Evolutionary conservation across 1,284 basidiomycete species (phyloP), one percentile per base, ranked within the genome.

Genomic region (Anthracocystis walkeri): DNA sequence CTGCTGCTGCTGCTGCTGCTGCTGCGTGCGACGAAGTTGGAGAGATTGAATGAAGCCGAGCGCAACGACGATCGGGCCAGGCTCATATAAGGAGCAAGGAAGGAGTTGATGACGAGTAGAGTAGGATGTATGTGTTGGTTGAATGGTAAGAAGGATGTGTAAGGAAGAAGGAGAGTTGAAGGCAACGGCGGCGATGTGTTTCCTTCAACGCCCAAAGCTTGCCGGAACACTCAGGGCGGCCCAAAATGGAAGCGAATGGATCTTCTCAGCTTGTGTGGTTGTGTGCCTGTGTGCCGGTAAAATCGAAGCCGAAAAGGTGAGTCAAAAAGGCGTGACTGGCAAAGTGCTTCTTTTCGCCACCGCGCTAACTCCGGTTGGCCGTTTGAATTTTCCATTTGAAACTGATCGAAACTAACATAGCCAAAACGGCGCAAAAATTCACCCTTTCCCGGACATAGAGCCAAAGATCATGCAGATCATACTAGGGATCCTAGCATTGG

Each of bases 21-120:
- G 16, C 42, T 55, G 66, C 45, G 38, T 55, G 58, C 45, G 20
- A 51, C 23, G 33, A 51, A n/a, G 38, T 25, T 50, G 21, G 51
- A 10, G 29, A 60, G 49, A 16, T 23, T 61, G 58, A 65, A 56
- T 58, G 60, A 58, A 45, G 65, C 45, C 61, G 65, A 68, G n/a
- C 71, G 62, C 27, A 71, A 55, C 55, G 63, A 62, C 31, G 63
- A 71, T 61, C 68, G 62, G 46, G 58, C 63, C 52, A 65, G 48
- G 70, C 70, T 74, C 70, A 74, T 74, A 68, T 53, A 74, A 65
- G 46, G 18, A 16, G 31, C 10, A 2, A 14, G 7, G 29, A 44
- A 2, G 27, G 44, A 40, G 35, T 16, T 38, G 45, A 41, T 25
- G 3, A 38, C 16, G 42, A 14, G 54, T n/a, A 38, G 45, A 29